A percentile compares a stretch with the other conserved stretches of the same genome.
Evolutionary conservation across 352 stramenopile genomes (phyloP).

Genomic region (Blastocystis sp.): DNA sequence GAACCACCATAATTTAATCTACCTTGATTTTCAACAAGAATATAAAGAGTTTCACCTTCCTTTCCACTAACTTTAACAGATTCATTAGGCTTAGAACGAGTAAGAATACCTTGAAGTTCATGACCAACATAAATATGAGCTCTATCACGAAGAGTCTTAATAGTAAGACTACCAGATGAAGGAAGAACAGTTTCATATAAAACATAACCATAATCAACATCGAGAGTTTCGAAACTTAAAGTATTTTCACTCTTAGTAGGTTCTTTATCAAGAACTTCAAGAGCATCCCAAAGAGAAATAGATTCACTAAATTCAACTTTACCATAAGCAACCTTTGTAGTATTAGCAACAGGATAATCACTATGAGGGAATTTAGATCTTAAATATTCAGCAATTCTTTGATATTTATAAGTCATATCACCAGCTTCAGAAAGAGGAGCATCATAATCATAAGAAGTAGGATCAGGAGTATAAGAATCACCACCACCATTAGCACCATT

Average conservation of each 20-base stretch:
- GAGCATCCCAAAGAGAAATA: conserved; percentile 1
- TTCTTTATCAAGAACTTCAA: background rate
- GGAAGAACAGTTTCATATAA: conserved; percentile 19
- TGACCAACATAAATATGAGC: conserved; percentile 34
- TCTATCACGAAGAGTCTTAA: conserved; percentile 29
- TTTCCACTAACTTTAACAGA: conserved; percentile 7
- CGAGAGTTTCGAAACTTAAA: conserved; percentile 33
- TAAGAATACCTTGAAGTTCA: conserved; percentile 1
- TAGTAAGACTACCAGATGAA: conserved; percentile 1
- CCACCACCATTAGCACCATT: conserved; percentile 41
- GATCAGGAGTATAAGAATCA: conserved; percentile 25
- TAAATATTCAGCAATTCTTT: no score
- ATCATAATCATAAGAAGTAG: conserved; percentile 45
- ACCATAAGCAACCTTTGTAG: background rate
- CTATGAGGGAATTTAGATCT: no score
- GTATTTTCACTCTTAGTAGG: background rate
- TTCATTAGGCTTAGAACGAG: conserved; percentile 1
- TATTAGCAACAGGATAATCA: conserved; percentile 5
- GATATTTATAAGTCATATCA: background rate
- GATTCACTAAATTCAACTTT: background rate
- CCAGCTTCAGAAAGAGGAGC: conserved; percentile 39
- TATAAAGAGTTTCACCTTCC: conserved; percentile 20
- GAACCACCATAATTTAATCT: conserved; percentile 39
- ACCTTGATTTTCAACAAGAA: conserved; percentile 42
- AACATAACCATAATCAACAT: conserved; percentile 38